Evolutionary conservation across 2,329 filamentous ascomycete genomes (phyloP), one percentile per base, ranked within the genome.

Genomic region (Pseudogymnoascus sp.): DNA sequence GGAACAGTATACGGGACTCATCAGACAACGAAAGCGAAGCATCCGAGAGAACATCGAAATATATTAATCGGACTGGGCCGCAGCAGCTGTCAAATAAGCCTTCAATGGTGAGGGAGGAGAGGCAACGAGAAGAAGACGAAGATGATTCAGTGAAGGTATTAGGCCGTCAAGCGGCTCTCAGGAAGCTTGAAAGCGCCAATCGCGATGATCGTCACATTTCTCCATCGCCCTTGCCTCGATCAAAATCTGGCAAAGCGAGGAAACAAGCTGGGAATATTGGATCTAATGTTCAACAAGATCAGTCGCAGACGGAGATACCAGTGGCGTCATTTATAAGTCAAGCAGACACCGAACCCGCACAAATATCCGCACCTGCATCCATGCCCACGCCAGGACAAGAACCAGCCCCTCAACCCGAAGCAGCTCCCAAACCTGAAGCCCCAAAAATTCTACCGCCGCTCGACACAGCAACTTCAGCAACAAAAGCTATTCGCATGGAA

Each of bases 41-140:
- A 52, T 63, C 62, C 0, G 62, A 60, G 15, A 61, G 60, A 40
- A 52, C 64, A 29, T 27, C 62, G 36, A 60, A 15, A 27, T 65
- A 64, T 31, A 67, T 67, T 61, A 65, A 63, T 31, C 62, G 66
- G 18, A 60, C 66, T n/a, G 68, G 65, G 15, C 55, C 66, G 5
- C 58, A 67, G n/a, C 48, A 33, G 48, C 61, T 73, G 13, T 67
- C 62, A 31, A 76, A 78, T 65, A 75, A 77, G 62, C 76, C 78
- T 10, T 79, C 78, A 3, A 71, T 77, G 10, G 77, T 81, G 1
- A 72, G 72, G 12, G 81, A 85, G 63, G 76, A 79, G 59, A 70
- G 74, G 37, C 76, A 78, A 45, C 67, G 70, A 21, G 76, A 79
- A 58, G 74, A 78, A 35, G 66, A 72, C 37, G 69, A 73, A 59